Conservation (phyloP, 441 rosid genomes). For the Lepidium campestre region DNA sequence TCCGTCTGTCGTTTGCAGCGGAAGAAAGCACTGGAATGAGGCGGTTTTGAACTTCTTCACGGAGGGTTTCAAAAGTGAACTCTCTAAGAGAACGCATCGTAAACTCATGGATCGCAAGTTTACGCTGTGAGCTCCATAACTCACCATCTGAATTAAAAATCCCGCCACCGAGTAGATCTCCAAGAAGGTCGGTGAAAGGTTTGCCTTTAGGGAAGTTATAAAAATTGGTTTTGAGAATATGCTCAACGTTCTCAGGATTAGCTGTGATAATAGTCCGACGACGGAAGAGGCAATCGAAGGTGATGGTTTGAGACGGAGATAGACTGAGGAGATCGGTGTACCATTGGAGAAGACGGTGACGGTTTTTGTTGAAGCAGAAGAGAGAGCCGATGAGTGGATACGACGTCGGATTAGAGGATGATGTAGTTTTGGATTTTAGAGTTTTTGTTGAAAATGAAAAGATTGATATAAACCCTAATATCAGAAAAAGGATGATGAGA, state of each 20-base stretch:
- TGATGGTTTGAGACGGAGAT: constrained; percentile 51
- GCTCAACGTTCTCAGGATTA: constrained; percentile 56
- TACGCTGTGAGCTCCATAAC: constrained; percentile 47
- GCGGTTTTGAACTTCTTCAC: constrained; percentile 35
- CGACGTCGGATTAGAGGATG: constrained; percentile 31
- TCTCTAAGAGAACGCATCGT: constrained; percentile 34
- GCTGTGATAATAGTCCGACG: constrained; percentile 52
- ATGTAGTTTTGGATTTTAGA: constrained; percentile 1
- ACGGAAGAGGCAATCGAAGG: constrained; percentile 38
- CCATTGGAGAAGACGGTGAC: constrained; percentile 50
- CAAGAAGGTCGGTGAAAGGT: constrained; percentile 47
- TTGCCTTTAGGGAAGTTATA: constrained; percentile 55
- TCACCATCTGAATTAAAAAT: constrained; percentile 58
- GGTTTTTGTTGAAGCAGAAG: constrained; percentile 39
- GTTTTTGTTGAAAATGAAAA: neutral
- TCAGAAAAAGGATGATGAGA: neutral
- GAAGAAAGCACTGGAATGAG: constrained; percentile 36
- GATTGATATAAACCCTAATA: constrained; percentile 3
- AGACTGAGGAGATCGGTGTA: constrained; percentile 50
- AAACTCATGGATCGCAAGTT: constrained; percentile 49
- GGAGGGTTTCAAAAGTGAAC: constrained; percentile 48
- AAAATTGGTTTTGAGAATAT: constrained; percentile 59
- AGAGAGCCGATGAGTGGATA: constrained; percentile 66
- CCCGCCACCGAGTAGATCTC: constrained; percentile 51
- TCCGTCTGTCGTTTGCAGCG: neutral